Base-by-base conservation (phyloP, 495 filamentous ascomycete genomes). In the Pyrenula aspistea region DNA sequence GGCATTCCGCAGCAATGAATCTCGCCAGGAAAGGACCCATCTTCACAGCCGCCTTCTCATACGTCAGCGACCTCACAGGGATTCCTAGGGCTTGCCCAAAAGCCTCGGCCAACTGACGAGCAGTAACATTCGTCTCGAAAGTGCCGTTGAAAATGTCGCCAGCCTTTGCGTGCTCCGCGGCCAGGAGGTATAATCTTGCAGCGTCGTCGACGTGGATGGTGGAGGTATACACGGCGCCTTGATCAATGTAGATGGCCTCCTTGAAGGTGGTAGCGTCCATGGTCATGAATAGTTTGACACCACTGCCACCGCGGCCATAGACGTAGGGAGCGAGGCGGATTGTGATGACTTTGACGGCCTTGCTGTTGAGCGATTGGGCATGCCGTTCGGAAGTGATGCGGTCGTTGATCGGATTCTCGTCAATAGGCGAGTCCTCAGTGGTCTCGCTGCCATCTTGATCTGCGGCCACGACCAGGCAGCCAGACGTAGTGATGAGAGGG, bases 181-280 rank as follows among this genome's bases (percentile, higher is more conserved):
- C 71, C 1, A 72, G 68, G 0, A 74, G 60, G 55, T 71, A 73
- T 42, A 72, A 48, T 12, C 59, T 52, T 4, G 71, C 72, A 1
- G 73, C 73, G 50, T 76, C 73, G 56, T 72, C 67, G 19, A 74
- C 68, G 55, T 77, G 69, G 11, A 73, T 68, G 1, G 65, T 60
- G 1, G 68, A 57, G 12, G 62, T 68, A 22, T 57, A 54, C 48
- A 49, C 42, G 1, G 23, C 22, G 2, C 63, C 62, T 21, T 61
- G 53, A 21, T 60, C 59, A 24, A 73, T 51, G 36, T 62, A 67
- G 24, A 62, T 11, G 10, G 57, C 59, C n/a, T n/a, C n/a, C 8
- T 54, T 57, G 11, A 70, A 68, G 21, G 49, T 51, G 36, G 60
- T 53, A 4, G 60, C 58, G 12, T 57, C 59, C 22, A 62, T 51